Conservation (phyloP, 2,329 filamentous ascomycete species). For the Dothideomycetes sp. region DNA sequence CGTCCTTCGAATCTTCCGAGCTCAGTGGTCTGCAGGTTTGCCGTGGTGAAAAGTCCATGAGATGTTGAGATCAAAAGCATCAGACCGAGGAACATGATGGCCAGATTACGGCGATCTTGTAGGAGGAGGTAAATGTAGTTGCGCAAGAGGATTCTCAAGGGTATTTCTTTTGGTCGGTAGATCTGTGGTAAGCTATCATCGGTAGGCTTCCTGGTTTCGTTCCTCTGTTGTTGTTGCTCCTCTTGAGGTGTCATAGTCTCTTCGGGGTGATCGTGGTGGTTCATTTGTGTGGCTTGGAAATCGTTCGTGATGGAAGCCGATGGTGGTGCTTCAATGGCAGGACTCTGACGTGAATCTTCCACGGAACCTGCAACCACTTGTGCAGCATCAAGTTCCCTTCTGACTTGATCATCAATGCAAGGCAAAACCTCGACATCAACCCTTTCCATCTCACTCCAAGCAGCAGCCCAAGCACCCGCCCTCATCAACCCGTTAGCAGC, state of each 20-base stretch:
- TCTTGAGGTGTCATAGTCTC: neutral
- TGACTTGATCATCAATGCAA: slow-evolving; percentile 51
- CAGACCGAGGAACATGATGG: too few relatives aligned
- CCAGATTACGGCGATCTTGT: slow-evolving; percentile 45
- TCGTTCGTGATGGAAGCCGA: too few relatives aligned
- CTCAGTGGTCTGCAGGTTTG: too few relatives aligned
- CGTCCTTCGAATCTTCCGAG: too few relatives aligned
- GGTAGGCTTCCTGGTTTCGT: neutral
- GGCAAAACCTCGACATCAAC: slow-evolving; percentile 89
- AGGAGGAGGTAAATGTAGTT: slow-evolving; percentile 46
- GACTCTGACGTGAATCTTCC: slow-evolving; percentile 14
- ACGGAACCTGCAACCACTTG: slow-evolving; percentile 35
- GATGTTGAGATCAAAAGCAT: too few relatives aligned
- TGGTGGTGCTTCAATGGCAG: neutral
- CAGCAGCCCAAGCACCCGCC: slow-evolving; percentile 82
- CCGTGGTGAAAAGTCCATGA: too few relatives aligned
- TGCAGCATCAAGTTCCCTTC: slow-evolving; percentile 49
- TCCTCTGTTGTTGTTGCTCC: neutral
- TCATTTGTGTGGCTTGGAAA: neutral
- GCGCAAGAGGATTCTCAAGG: slow-evolving; percentile 41
- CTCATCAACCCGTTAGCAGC: slow-evolving; percentile 92
- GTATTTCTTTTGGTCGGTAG: slow-evolving; percentile 35
- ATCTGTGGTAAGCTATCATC: slow-evolving; percentile 22
- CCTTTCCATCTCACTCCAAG: slow-evolving; percentile 98
- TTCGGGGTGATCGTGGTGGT: neutral